Conservation (phyloP, 2,329 filamentous ascomycete species). For the Penicillium sp. region DNA sequence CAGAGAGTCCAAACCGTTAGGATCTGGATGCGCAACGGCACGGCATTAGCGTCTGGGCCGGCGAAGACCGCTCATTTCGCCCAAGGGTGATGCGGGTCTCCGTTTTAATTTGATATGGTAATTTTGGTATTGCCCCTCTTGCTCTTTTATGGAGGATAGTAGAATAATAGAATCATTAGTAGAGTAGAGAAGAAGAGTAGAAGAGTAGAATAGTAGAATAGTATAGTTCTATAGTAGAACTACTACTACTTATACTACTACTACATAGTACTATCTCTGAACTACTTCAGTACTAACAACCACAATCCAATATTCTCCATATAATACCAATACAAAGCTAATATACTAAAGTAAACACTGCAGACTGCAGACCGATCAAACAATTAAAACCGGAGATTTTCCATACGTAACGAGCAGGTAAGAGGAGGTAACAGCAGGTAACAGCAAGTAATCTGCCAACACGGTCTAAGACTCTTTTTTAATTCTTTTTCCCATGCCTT, state of each 20-base stretch:
- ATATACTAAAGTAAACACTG: too few relatives aligned
- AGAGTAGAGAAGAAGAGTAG: neutral
- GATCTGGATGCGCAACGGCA: slow-evolving; percentile 26
- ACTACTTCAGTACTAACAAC: too few relatives aligned
- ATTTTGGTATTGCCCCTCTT: slow-evolving; percentile 10
- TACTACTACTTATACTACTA: too few relatives aligned
- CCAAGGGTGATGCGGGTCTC: slow-evolving; percentile 26
- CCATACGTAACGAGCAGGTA: neutral
- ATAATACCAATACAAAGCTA: too few relatives aligned
- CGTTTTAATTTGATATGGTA: neutral
- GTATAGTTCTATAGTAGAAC: too few relatives aligned
- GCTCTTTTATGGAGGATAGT: slow-evolving; percentile 6
- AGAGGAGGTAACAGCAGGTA: too few relatives aligned
- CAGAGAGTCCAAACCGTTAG: slow-evolving; percentile 16
- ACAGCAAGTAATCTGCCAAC: too few relatives aligned
- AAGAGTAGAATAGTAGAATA: too few relatives aligned
- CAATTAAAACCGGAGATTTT: neutral
- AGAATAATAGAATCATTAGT: slow-evolving; percentile 2
- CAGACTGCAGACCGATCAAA: neutral
- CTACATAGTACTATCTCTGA: too few relatives aligned
- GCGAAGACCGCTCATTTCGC: slow-evolving; percentile 25
- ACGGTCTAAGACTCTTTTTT: slow-evolving; percentile 10
- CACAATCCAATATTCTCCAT: too few relatives aligned
- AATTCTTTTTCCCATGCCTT: neutral
- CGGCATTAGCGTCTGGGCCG: slow-evolving; percentile 24